Evolutionary conservation across 495 filamentous ascomycete genomes (phyloP), one percentile per base, ranked within the genome.

Genomic region (Neurospora tetraspora): DNA sequence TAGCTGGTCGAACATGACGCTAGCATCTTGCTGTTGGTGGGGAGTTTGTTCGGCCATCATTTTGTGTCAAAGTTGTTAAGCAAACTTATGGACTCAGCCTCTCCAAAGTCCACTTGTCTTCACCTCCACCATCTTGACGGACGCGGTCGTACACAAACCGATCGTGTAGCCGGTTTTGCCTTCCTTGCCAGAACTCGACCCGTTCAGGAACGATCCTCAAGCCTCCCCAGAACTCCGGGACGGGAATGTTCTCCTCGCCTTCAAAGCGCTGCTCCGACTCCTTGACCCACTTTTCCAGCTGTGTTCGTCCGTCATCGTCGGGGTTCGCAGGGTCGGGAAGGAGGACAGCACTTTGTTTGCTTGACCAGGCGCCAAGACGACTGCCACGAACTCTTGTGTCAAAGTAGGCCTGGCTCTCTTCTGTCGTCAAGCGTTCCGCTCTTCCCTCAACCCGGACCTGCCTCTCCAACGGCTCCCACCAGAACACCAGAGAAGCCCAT

Each of bases 151-250:
- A 99, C 73, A 90, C 83, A 81, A 98, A 98, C 34, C 96, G 92
- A 89, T 98, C 94, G 86, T 97, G 94, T 79, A 97, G 81, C 42
- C 96, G 87, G 84, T 90, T 97, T 72, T 90, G 86, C 71, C 96
- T 86, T 45, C 96, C 96, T 83, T 97, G 93, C 95, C 94, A 97
- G 81, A 98, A 98, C 85, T 97, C 94, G 45, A 98, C 86, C 71
- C 88, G 87, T 81, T 93, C 92, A 2, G 96, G 96, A 72, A 94
- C 86, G 71, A 99, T 85, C 76, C 95, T 89, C 80, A 96, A 81
- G 1, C 96, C 96, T 9, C 96, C 96, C 96, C 96, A 99, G 81
- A 97, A 98, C 27, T 91, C 90, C 37, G 96, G 96, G 68, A 97
- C 88, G 2, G 94, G 94, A 71, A 99, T 96, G 45, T 91, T 79